Base-by-base conservation (phyloP, 257 asterid genomes). In the Knoxia roxburghii region DNA sequence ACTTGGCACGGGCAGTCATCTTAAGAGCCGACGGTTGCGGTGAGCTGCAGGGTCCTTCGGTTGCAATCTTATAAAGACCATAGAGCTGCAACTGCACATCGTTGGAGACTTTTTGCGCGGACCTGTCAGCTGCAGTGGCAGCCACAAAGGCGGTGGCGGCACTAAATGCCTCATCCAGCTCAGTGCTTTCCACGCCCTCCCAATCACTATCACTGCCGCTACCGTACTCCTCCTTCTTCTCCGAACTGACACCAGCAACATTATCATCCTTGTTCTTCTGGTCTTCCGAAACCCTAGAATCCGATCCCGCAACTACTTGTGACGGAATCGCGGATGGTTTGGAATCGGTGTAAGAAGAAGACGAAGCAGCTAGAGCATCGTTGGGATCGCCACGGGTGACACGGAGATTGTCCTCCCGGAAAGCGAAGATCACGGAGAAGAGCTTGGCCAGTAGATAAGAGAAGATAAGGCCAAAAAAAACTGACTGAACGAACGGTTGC, bases 181-280 rank as follows among this genome's bases (percentile, higher is more conserved):
- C 97, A 26, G 98, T 94, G 72, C 89, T 90, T 88, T 90, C 99
- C 15, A 94, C 98, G 35, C 98, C 99, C 78, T 90, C 99, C 99
- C 99, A 90, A 80, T 90, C 99, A 79, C 87, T 84, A 50, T 74
- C 78, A 48, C 80, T 66, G 30, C 41, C 41, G 41, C 6, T 37
- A 37, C 9, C 41, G 41, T 37, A n/a, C 41, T 3, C 41, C 41
- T 4, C 41, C 41, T 4, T 9, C 41, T 4, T 37, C 41, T 4
- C 41, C 41, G 41, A n/a, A n/a, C 41, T 9, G 9, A 9, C 4
- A 37, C 59, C 61, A 4, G 49, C 40, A 29, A 17, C n/a, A 66
- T 30, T 32, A 21, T 46, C 67, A 41, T 39, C 72, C 63, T 71
- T 73, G 75, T 84, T 78, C 9, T 67, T 53, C 73, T 85, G 30